Conservation (phyloP, 1,139 yeast genomes). For the Candida smagusa region DNA sequence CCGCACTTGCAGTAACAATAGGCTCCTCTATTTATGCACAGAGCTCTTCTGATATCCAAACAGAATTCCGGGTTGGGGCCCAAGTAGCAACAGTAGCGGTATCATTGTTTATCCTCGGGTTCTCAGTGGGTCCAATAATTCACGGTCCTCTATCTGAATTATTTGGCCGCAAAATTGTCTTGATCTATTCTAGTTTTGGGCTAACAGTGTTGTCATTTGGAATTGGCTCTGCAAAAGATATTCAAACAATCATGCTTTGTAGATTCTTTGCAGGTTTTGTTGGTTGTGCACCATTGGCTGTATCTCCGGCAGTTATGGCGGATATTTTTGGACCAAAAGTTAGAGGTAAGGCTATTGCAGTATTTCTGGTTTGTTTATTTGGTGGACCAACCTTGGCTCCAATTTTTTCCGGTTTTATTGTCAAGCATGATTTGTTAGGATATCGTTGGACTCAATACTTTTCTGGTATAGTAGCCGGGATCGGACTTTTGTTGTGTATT, state of each 20-base stretch:
- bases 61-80: slow-evolving; percentile 45
- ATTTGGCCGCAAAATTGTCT: slow-evolving; percentile 62
- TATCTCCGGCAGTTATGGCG: slow-evolving; percentile 78
- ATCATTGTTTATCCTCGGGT: slow-evolving; percentile 72
- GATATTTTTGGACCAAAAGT: slow-evolving; percentile 60
- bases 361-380: slow-evolving; percentile 64
- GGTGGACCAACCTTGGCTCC: slow-evolving; percentile 78
- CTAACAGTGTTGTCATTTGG: slow-evolving; percentile 63
- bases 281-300: slow-evolving; percentile 81
- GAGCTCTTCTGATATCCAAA: slow-evolving; percentile 40
- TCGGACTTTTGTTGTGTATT: slow-evolving; percentile 25
- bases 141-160: slow-evolving; percentile 82
- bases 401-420: slow-evolving; percentile 34
- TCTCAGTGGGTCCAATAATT: slow-evolving; percentile 74
- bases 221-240: slow-evolving; percentile 65
- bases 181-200: slow-evolving; percentile 52
- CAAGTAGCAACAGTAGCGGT: slow-evolving; percentile 63
- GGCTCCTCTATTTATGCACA: slow-evolving; percentile 66
- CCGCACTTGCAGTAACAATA: slow-evolving; percentile 44
- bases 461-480: slow-evolving; percentile 46
- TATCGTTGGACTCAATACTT: slow-evolving; percentile 62
- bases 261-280: slow-evolving; percentile 72
- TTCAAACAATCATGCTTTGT: slow-evolving; percentile 68
- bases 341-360: slow-evolving; percentile 66
- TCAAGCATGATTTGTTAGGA: slow-evolving; percentile 26